Conservation (phyloP, 768 basidiomycete species). For the Lenzites betulinus region DNA sequence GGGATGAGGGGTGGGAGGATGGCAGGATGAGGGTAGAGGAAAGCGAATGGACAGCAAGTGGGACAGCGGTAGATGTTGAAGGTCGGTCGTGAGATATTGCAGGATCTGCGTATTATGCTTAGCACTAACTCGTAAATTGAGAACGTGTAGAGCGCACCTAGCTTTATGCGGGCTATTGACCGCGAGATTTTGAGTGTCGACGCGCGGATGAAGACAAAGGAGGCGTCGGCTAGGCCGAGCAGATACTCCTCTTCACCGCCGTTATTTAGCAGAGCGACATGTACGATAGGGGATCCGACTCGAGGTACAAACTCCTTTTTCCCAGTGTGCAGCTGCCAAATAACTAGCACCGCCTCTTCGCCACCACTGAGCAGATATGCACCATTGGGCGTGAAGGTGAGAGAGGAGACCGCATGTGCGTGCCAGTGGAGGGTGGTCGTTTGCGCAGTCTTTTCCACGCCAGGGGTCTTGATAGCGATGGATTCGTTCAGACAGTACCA, state of each 20-base stretch:
- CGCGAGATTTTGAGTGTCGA: slow-evolving; percentile 71
- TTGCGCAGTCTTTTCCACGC: slow-evolving; percentile 78
- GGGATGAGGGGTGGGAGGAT: slow-evolving; percentile 92
- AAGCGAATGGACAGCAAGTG: slow-evolving; percentile 73
- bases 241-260: slow-evolving; percentile 83
- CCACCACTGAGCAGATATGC: slow-evolving; percentile 93
- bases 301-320: slow-evolving; percentile 92
- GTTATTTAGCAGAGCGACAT: slow-evolving; percentile 59
- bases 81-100: slow-evolving; percentile 36
- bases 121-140: background rate
- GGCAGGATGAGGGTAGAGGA: slow-evolving; percentile 83
- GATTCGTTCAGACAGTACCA: slow-evolving; percentile 90
- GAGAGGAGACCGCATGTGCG: slow-evolving; percentile 85
- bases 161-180: slow-evolving; percentile 74
- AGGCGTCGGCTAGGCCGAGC: slow-evolving; percentile 80
- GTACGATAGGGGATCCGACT: slow-evolving; percentile 82
- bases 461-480: slow-evolving; percentile 46
- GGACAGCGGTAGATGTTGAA: slow-evolving; percentile 49
- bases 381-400: slow-evolving; percentile 88
- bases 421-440: slow-evolving; percentile 96
- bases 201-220: slow-evolving; percentile 72
- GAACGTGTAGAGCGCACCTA: slow-evolving; percentile 49
- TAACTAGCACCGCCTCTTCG: slow-evolving; percentile 93
- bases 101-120: slow-evolving; percentile 35
- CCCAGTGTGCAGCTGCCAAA: slow-evolving; percentile 91